Evolutionary conservation across 2,329 filamentous ascomycete species (phyloP).

Genomic region (Pseudogymnoascus sp.): DNA sequence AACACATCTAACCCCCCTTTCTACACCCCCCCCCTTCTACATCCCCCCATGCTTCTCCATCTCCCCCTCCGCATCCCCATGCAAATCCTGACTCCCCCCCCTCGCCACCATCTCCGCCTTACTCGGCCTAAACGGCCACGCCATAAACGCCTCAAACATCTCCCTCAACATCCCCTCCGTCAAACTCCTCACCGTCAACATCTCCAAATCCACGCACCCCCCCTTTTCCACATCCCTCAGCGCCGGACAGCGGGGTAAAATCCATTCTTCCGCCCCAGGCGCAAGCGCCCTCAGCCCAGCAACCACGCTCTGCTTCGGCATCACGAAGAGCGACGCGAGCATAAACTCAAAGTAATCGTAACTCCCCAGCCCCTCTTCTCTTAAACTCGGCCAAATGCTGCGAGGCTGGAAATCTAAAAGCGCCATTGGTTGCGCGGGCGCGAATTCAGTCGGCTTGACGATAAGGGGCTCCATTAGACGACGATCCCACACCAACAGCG

Average conservation of each 20-base stretch:
- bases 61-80: not conserved
- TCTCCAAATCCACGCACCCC: slow-evolving; percentile 33
- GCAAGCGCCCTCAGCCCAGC: slow-evolving; percentile 45
- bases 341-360: slow-evolving; percentile 49
- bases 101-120: slow-evolving; percentile 65
- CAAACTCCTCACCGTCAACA: slow-evolving; percentile 41
- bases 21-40: not conserved
- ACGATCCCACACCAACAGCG: slow-evolving; percentile 58
- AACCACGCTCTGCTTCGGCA: slow-evolving; percentile 30
- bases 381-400: slow-evolving; percentile 40
- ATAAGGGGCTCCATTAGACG: slow-evolving; percentile 63
- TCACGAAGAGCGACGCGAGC: slow-evolving; percentile 33
- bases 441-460: slow-evolving; percentile 54
- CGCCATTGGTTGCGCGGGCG: slow-evolving; percentile 47
- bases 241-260: slow-evolving; percentile 41
- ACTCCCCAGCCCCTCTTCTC: slow-evolving; percentile 27
- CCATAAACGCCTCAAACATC: slow-evolving; percentile 50
- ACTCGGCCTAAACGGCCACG: slow-evolving; percentile 59
- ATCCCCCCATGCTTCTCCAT: not conserved
- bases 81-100: slow-evolving; percentile 39
- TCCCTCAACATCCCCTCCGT: slow-evolving; percentile 49
- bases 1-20: too few relatives aligned
- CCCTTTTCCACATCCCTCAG: slow-evolving; percentile 41
- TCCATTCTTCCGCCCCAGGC: slow-evolving; percentile 50
- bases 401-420: slow-evolving; percentile 63